Evolutionary conservation across 768 basidiomycete genomes (phyloP).

Genomic region (Mycena filopes): DNA sequence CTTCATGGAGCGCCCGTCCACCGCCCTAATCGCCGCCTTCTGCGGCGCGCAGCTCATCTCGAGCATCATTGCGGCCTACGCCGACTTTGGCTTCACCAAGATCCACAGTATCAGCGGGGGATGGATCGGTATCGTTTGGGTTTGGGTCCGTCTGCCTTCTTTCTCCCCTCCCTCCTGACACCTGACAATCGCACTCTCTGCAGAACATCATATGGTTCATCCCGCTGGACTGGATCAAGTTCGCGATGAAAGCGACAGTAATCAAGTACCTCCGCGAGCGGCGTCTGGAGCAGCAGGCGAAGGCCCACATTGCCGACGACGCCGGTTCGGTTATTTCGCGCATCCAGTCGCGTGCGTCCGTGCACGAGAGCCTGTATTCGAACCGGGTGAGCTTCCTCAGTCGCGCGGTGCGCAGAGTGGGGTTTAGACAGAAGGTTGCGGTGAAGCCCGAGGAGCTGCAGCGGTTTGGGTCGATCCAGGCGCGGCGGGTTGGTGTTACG

Average conservation of each 20-base stretch:
- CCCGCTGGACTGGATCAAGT: constrained; percentile 95
- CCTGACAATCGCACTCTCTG: background rate
- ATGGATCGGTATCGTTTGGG: constrained; percentile 98
- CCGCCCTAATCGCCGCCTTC: constrained; percentile 91
- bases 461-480: constrained; percentile 88
- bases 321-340: constrained; percentile 78
- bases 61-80: constrained; percentile 95
- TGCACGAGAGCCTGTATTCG: constrained; percentile 93
- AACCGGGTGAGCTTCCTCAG: constrained; percentile 95
- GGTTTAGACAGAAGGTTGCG: constrained; percentile 82
- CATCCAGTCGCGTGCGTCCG: constrained; percentile 89
- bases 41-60: constrained; percentile 93
- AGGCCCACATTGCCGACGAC: constrained; percentile 43
- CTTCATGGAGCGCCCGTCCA: constrained; percentile 96
- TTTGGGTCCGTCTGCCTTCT: constrained; percentile 77
- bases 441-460: constrained; percentile 88
- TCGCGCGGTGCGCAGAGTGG: constrained; percentile 87
- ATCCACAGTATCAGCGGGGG: constrained; percentile 84
- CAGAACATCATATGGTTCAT: constrained; percentile 96
- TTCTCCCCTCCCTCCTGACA: constrained; percentile 26
- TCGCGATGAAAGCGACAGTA: constrained; percentile 93
- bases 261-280: constrained; percentile 86
- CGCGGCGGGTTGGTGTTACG: constrained; percentile 75
- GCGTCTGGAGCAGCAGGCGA: constrained; percentile 52
- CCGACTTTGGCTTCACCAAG: constrained; percentile 93